Evolutionary conservation across 2,329 filamentous ascomycete genomes (phyloP).

Genomic region (Paecilomyces formosus): DNA sequence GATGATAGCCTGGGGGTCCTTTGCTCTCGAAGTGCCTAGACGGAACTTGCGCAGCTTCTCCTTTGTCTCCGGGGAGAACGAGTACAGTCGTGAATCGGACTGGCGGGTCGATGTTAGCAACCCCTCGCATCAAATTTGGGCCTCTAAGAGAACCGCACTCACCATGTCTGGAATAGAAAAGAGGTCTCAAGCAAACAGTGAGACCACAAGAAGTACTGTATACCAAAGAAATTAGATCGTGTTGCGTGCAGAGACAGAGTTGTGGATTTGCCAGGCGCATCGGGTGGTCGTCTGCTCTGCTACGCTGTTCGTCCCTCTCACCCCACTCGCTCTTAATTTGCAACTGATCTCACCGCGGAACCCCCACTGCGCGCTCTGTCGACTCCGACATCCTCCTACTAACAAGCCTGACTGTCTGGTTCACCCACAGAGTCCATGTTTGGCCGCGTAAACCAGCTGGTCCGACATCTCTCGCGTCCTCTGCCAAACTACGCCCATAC

Average conservation of each 20-base stretch:
- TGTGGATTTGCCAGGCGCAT: not conserved
- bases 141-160: not conserved
- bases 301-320: not conserved
- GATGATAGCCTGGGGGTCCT: conserved; percentile 82
- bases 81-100: conserved; percentile 85
- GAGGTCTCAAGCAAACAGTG: not conserved
- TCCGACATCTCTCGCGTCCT: conserved; percentile 62
- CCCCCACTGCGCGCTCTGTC: conserved; percentile 1
- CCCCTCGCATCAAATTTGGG: not conserved
- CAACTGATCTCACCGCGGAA: not conserved
- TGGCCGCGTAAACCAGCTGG: conserved; percentile 64
- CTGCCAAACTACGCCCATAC: conserved; percentile 50
- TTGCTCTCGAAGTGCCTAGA: conserved; percentile 78
- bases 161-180: conserved; percentile 1
- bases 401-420: not conserved
- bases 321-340: not conserved
- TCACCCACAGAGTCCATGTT: conserved; percentile 53
- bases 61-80: conserved; percentile 84
- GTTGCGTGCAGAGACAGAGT: not conserved
- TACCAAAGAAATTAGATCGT: not conserved
- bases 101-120: conserved; percentile 27
- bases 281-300: not conserved
- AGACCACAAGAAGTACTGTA: not conserved
- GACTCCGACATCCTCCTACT: conserved; percentile 1
- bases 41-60: conserved; percentile 91